Evolutionary conservation across 78 protist species (phyloP).

Genomic region (Polysphondylium violaceum): DNA sequence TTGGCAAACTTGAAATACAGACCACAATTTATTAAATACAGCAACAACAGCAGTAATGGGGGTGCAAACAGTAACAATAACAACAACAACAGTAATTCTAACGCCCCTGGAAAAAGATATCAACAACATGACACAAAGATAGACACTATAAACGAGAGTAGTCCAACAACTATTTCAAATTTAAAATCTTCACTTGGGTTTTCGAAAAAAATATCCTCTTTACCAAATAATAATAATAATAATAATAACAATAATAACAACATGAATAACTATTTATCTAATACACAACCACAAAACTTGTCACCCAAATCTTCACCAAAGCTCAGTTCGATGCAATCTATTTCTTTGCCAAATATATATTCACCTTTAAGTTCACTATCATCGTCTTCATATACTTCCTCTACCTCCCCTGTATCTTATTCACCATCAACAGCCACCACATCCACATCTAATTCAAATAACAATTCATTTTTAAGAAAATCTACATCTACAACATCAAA

Average conservation of each 20-base stretch:
- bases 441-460: not conserved
- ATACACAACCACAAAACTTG: no score
- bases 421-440: not conserved
- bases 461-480: not conserved
- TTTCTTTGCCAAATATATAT: not conserved
- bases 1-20: no score
- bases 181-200: not conserved
- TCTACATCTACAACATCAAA: not conserved
- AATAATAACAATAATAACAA: not conserved
- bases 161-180: no score
- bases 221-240: not conserved
- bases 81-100: no score
- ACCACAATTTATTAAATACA: no score
- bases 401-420: not conserved
- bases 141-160: no score
- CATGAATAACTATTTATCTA: no score
- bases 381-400: not conserved
- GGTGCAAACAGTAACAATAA: not conserved
- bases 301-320: not conserved
- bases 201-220: not conserved
- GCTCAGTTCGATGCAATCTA: not conserved
- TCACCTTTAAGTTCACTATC: not conserved
- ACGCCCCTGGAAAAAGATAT: not conserved
- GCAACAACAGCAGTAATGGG: not conserved
- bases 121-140: not conserved